These are phyloP conservation scores for Bolboschoenoplectus hybrid DNA, from an alignment of 202 grass and related monocot species.

Conservation along the genomic window DNA sequence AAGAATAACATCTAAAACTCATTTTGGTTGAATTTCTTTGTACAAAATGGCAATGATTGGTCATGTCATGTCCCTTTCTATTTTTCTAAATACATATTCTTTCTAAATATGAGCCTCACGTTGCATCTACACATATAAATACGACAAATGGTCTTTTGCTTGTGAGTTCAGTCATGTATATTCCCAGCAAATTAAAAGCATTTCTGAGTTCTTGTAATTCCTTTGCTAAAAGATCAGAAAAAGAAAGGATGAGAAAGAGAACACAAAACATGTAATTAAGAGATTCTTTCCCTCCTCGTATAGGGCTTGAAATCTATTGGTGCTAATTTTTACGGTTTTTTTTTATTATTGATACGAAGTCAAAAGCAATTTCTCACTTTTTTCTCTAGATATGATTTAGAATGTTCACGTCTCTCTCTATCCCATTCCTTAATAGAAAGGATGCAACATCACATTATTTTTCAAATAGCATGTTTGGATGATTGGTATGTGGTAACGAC, in stretches of 20 bases:
- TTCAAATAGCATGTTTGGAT: background rate
- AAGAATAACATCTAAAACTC: too few relatives aligned
- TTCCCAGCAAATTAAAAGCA: too few relatives aligned
- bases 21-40: background rate
- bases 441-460: background rate
- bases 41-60: slow-evolving; percentile 8
- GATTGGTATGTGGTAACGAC: background rate
- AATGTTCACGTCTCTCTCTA: background rate
- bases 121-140: background rate
- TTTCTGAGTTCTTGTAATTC: too few relatives aligned
- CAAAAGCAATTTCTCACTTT: slow-evolving; percentile 23
- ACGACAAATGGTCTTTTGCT: background rate
- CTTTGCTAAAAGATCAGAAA: too few relatives aligned
- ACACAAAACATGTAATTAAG: background rate
- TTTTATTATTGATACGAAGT: slow-evolving; percentile 3
- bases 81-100: background rate
- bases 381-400: background rate
- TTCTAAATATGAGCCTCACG: background rate
- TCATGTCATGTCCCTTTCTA: background rate
- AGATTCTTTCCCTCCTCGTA: slow-evolving; percentile 31
- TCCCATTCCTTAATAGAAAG: background rate
- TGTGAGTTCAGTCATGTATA: too few relatives aligned
- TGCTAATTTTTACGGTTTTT: background rate
- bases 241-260: too few relatives aligned
- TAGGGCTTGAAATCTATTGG: background rate